phyloP scores from a whole-genome alignment of 805 yeast genomes.

The Kodamaea leandrae region DNA sequence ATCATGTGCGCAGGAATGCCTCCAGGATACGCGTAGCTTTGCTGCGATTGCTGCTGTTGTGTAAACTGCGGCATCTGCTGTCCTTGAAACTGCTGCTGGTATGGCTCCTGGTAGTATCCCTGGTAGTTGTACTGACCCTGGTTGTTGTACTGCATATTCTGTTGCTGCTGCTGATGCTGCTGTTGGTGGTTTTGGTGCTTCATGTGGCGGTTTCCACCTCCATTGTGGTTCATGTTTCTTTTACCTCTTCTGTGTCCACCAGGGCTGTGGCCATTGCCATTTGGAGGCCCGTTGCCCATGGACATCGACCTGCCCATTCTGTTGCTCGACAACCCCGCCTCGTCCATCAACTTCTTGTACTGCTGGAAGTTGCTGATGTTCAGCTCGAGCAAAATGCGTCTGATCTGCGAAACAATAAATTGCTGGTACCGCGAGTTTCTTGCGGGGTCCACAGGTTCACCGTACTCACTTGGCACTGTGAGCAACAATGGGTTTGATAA shows the following conservation, averaged over 20 bases:
- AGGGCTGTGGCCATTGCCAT: slow-evolving; percentile 3
- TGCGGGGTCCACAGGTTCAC: slow-evolving; percentile 7
- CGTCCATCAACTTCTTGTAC: slow-evolving; percentile 85
- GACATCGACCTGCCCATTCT: slow-evolving; percentile 29
- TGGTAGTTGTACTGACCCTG: background rate
- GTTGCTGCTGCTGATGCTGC: slow-evolving; percentile 14
- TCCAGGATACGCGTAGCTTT: background rate
- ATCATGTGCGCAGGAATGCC: slow-evolving; percentile 4
- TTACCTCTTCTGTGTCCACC: slow-evolving; percentile 24
- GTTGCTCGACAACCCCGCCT: slow-evolving; percentile 65
- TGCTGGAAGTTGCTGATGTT: slow-evolving; percentile 60
- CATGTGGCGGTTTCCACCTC: slow-evolving; percentile 6
- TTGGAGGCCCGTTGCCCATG: slow-evolving; percentile 4
- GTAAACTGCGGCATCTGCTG: slow-evolving; percentile 8
- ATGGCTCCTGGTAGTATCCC: slow-evolving; percentile 4
- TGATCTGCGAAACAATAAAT: slow-evolving; percentile 58
- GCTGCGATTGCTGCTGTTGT: slow-evolving; percentile 2
- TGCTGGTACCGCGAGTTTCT: slow-evolving; percentile 42
- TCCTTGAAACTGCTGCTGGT: slow-evolving; percentile 8
- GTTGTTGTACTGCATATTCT: slow-evolving; percentile 7
- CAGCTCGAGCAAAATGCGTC: slow-evolving; percentile 58
- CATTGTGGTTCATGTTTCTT: slow-evolving; percentile 13
- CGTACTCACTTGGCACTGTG: slow-evolving; percentile 17
- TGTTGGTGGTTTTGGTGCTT: slow-evolving; percentile 9
- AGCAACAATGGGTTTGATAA: slow-evolving; percentile 66